Percentiles rank a stretch among this genome's conserved stretches.
Evolutionary conservation across 176 grass and related monocot genomes (phyloP).

Genomic region (Oryza glaberrima): DNA sequence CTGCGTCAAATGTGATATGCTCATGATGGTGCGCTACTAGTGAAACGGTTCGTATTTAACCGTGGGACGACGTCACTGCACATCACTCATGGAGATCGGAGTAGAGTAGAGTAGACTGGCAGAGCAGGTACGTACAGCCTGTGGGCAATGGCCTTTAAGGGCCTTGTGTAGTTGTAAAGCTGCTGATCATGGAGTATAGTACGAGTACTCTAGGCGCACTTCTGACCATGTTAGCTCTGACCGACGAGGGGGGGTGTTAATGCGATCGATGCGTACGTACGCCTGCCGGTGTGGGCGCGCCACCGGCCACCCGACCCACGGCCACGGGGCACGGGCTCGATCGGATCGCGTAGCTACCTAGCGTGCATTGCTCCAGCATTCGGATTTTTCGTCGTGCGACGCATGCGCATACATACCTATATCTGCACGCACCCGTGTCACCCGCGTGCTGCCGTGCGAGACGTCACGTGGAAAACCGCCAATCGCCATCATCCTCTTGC

Average conservation of each 20-base stretch:
- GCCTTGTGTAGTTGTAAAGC: background rate
- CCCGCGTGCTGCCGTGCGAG: no score
- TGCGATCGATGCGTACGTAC: conserved; percentile 25
- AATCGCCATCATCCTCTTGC: background rate
- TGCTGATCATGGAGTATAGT: background rate
- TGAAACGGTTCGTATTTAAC: background rate
- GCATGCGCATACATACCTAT: background rate
- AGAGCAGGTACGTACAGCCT: no score
- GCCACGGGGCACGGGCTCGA: background rate
- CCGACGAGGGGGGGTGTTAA: background rate
- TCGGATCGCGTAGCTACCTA: background rate
- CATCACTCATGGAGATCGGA: no score
- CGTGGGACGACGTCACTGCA: no score
- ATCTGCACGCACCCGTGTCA: background rate
- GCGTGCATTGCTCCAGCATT: background rate
- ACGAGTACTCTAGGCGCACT: background rate
- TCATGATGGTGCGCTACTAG: background rate
- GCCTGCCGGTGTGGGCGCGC: conserved; percentile 15
- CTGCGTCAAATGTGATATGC: background rate
- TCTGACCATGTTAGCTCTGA: background rate
- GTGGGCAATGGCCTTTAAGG: no score
- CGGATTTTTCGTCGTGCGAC: background rate
- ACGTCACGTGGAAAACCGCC: background rate
- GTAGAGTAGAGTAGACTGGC: no score
- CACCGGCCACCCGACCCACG: conserved; percentile 14